Evolutionary conservation across 83 land plant species (phyloP), one percentile per base, ranked within the genome.

Genomic region (Picea engelmannii): DNA sequence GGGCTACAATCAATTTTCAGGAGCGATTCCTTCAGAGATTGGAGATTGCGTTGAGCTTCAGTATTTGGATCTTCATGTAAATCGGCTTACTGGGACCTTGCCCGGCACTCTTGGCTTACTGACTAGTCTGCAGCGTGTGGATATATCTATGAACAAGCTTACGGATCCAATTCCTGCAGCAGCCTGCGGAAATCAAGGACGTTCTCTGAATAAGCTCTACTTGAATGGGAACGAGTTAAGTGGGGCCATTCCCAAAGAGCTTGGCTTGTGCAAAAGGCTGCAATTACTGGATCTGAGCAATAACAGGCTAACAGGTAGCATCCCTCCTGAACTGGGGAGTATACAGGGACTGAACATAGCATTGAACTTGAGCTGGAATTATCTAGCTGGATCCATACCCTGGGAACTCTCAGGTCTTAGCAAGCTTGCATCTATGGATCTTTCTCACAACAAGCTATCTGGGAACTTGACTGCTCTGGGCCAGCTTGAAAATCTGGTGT

Each of bases 21-120:
- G 98, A 4, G 10, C 15, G 5, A 84, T 96, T 21, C 95, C 99
- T 10, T 65, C 73, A 31, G 91, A 90, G 69, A 85, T 94, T 7
- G 85, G 94, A 27, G 84, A 87, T 16, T 90, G 95, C 80, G 64
- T 68, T 40, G 87, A 84, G 42, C 86, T 97, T 20, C 85, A 91
- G 2, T 92, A 86, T 66, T 82, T 97, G 74, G 87, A 94, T 66
- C 82, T 97, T 18, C 89, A 92, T 71, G 81, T 87, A 80, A 97
- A 97, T 64, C 58, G 83, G 7, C 68, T 97, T 49, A 47, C 80
- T 60, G 94, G 96, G 4, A 42, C 49, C 49, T 61, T 97, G 10
- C 99, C 98, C 18, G 82, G 65, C 12, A 81, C 76, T 1, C 47
- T 90, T 63, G 81, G 84, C 55, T 49, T 67, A 44, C 83, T 93